phyloP scores from a whole-genome alignment of 345 rosid species.

The Brassica rapa region DNA sequence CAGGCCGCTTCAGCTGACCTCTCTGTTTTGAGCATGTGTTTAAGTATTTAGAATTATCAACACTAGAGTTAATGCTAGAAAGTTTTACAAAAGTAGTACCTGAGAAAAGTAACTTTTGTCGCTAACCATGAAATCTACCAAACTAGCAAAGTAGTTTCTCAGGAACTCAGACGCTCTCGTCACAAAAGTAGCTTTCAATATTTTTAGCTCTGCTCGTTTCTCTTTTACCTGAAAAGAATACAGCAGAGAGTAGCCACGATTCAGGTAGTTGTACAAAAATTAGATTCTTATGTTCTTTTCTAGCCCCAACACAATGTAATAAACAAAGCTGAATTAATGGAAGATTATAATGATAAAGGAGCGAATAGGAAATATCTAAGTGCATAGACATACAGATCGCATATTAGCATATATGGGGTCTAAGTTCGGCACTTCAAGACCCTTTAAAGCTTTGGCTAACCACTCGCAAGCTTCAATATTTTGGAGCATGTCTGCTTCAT shows the following conservation, averaged over 20 bases:
- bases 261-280: conserved; percentile 26
- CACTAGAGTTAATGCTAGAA: conserved; percentile 3
- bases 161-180: conserved; percentile 94
- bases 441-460: conserved; percentile 79
- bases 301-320: background rate
- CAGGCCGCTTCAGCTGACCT: conserved; percentile 98
- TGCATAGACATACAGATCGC: conserved; percentile 69
- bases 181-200: conserved; percentile 74
- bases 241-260: conserved; percentile 12
- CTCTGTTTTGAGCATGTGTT: conserved; percentile 57
- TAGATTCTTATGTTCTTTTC: conserved; percentile 11
- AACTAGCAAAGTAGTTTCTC: conserved; percentile 92
- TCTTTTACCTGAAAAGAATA: conserved; percentile 67
- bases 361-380: conserved; percentile 1
- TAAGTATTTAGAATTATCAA: conserved; percentile 22
- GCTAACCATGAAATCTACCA: conserved; percentile 98
- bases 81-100: conserved; percentile 45
- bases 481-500: conserved; percentile 86
- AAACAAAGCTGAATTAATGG: background rate
- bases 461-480: conserved; percentile 98
- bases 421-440: conserved; percentile 80
- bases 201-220: conserved; percentile 84
- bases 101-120: conserved; percentile 99
- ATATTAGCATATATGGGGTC: conserved; percentile 78
- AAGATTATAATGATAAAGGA: background rate